Evolutionary conservation across 805 yeast species (phyloP), one percentile per base, ranked within the genome.

Genomic region (Pichia nanzhaoensis): DNA sequence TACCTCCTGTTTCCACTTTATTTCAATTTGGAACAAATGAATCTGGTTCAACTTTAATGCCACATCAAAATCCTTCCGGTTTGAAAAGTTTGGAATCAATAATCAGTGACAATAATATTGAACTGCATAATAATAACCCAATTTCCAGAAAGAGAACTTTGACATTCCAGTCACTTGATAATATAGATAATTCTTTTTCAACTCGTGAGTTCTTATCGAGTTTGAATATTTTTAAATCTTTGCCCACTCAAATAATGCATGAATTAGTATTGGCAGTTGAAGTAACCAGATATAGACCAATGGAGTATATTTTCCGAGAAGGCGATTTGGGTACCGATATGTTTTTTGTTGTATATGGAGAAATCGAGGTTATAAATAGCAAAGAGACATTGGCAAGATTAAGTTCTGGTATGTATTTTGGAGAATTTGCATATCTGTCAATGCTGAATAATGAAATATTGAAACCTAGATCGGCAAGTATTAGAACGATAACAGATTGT

Each of bases 391-490:
- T 78, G 33, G 88, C 85, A 4, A 69, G 86, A 46, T 63, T 84
- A 21, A 71, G 77, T 2, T 62, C 77, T 14, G 86, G 84, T 18
- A 73, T 79, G 30, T 82, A 80, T 61, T 82, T 84, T 63, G 93
- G 93, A 19, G 91, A 83, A 59, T 80, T 83, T 81, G 75, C 86
- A 0, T 84, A 83, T 53, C 61, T 84, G 35, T 66, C 77, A 3
- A 69, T 70, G 12, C 54, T 79, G 18, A 47, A 60, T 34, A 56
- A 55, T 28, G 49, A 49, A 42, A 51, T 9, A 48, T 47, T 43
- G 54, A 64, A 52, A 37, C 55, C 59, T 7, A 63, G 90, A 51
- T 73, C 80, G 36, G 90, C 89, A 0, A 76, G 77, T 47, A 78
- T 84, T 30, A 67, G 89, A 48, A 70, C 88, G 0, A 74, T 80